phyloP scores from a whole-genome alignment of 2,329 filamentous ascomycete species.

The Penicillium sp. region DNA sequence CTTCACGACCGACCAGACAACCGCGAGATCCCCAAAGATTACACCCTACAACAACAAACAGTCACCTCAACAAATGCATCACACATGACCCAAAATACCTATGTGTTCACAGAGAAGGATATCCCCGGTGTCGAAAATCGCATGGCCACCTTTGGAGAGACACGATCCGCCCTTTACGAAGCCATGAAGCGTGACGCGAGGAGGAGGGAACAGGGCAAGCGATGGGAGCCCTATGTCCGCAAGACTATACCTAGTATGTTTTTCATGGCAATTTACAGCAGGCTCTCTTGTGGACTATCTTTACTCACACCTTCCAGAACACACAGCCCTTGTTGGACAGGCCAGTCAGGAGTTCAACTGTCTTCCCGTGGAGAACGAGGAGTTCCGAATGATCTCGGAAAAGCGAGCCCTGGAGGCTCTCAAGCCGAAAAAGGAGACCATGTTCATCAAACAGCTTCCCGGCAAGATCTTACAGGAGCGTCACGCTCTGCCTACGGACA shows the following conservation, averaged over 20 bases:
- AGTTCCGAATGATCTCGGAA: conserved; percentile 67
- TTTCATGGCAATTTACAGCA: not conserved
- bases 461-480: conserved; percentile 63
- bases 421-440: conserved; percentile 62
- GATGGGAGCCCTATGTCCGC: conserved; percentile 61
- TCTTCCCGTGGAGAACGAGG: conserved; percentile 71
- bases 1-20: conserved; percentile 71
- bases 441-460: conserved; percentile 50
- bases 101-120: conserved; percentile 92
- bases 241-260: conserved; percentile 70
- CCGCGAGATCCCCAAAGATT: conserved; percentile 81
- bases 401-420: conserved; percentile 63
- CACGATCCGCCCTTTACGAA: conserved; percentile 52
- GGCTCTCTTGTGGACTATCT: not conserved
- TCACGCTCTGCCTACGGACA: conserved; percentile 51
- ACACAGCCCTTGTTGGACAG: conserved; percentile 74
- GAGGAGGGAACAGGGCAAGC: conserved; percentile 55
- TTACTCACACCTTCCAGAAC: conserved; percentile 58
- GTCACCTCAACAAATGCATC: conserved; percentile 48
- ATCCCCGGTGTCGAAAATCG: conserved; percentile 72
- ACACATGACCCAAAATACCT: conserved; percentile 74
- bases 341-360: conserved; percentile 78
- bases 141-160: conserved; percentile 47
- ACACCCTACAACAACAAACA: conserved; percentile 74
- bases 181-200: conserved; percentile 49